A percentile compares a stretch with the other conserved stretches of the same genome.
phyloP scores from a whole-genome alignment of 805 yeast genomes.

The Ogataea nitratoaversa region DNA sequence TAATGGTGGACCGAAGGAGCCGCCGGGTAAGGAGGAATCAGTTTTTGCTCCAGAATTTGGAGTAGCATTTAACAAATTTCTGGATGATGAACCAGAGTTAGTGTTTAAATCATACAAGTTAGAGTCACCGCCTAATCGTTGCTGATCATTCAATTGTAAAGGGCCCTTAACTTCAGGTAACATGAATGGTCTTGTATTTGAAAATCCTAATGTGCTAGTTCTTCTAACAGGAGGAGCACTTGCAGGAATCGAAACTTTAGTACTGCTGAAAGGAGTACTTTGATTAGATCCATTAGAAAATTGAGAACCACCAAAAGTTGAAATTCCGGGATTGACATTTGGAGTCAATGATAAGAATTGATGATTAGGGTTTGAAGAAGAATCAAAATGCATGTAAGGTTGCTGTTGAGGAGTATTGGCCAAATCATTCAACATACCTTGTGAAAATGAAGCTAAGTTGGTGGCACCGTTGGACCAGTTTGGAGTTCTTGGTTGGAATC shows the following conservation, averaged over 20 bases:
- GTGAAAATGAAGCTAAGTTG: constrained; percentile 12
- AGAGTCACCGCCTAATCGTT: constrained; percentile 1
- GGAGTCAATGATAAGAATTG: constrained; percentile 23
- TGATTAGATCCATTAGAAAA: constrained; percentile 8
- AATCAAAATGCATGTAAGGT: constrained; percentile 6
- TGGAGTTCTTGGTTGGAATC: constrained; percentile 32
- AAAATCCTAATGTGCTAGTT: constrained; percentile 16
- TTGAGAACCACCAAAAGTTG: constrained; percentile 14
- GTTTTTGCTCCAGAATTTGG: constrained; percentile 9
- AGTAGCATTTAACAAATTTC: constrained; percentile 5
- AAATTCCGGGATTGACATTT: constrained; percentile 13
- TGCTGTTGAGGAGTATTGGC: constrained; percentile 19
- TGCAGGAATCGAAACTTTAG: constrained; percentile 13
- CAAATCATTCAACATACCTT: constrained; percentile 18
- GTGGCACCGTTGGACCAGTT: constrained; percentile 27
- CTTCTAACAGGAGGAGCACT: constrained; percentile 24
- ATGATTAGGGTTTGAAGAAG: constrained; percentile 7
- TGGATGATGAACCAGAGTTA: constrained; percentile 3
- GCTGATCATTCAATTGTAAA: constrained; percentile 6
- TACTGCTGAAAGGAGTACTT: constrained; percentile 21
- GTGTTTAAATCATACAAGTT: constrained; percentile 1
- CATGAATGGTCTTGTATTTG: constrained; percentile 19
- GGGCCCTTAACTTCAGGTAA: constrained; percentile 16
- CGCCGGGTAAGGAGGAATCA: constrained; percentile 4
- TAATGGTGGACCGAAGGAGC: constrained; percentile 23